Evolutionary conservation across 2,329 filamentous ascomycete species (phyloP).

Genomic region (Cladorrhinum sp.): DNA sequence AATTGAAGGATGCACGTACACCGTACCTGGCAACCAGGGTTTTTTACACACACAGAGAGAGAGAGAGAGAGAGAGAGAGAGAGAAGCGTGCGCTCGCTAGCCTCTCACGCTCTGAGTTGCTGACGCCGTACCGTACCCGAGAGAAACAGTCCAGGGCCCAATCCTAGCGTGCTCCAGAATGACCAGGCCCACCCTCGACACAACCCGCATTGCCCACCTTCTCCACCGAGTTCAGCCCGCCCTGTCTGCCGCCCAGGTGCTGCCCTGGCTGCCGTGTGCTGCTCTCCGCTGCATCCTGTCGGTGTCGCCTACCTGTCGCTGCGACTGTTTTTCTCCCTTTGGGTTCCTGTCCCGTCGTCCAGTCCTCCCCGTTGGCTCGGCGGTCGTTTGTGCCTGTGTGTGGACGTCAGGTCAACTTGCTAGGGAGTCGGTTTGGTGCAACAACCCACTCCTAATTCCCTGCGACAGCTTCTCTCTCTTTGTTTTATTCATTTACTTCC

Average conservation of each 20-base stretch:
- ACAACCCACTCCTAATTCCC: neutral
- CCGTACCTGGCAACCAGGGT: slow-evolving; percentile 8
- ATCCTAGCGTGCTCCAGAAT: slow-evolving; percentile 21
- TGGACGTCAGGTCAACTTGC: neutral
- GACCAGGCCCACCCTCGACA: slow-evolving; percentile 14
- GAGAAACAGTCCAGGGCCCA: slow-evolving; percentile 22
- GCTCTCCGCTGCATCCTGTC: neutral
- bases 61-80: too few relatives aligned
- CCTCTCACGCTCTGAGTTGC: slow-evolving; percentile 24
- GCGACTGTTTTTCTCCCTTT: slow-evolving; percentile 3
- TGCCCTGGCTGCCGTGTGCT: neutral
- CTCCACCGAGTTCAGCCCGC: slow-evolving; percentile 7
- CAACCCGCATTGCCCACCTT: slow-evolving; percentile 2
- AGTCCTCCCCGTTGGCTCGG: slow-evolving; percentile 1
- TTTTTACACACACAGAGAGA: slow-evolving; percentile 3
- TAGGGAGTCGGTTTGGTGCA: neutral
- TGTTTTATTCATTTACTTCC: neutral
- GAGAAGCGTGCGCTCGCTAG: slow-evolving; percentile 21
- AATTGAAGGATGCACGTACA: slow-evolving; percentile 19
- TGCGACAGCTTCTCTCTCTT: neutral
- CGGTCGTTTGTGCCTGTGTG: neutral
- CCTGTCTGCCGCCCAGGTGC: slow-evolving; percentile 4
- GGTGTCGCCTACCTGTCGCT: neutral
- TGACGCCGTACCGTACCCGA: slow-evolving; percentile 20
- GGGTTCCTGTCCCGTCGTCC: slow-evolving; percentile 6